Conservation (phyloP, 345 rosid genomes). For the Aquilaria yunnanensis region DNA sequence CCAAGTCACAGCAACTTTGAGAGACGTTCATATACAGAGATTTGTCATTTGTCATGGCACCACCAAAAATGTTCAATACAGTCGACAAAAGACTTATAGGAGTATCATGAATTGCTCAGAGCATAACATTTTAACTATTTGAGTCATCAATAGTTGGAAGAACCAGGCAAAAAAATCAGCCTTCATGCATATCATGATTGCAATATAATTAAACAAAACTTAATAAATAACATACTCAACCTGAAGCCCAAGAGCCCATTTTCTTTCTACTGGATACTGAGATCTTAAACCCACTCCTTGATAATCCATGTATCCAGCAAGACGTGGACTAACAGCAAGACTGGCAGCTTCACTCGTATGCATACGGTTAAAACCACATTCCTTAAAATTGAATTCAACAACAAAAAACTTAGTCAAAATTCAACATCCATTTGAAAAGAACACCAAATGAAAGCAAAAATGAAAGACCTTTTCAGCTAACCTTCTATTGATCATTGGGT, state of each 20-base stretch:
- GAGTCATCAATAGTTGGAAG: no score
- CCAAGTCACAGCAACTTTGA: no score
- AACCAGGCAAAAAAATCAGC: no score
- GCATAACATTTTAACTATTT: no score
- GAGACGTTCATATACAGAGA: no score
- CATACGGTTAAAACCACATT: constrained; percentile 55
- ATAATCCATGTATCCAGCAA: constrained; percentile 67
- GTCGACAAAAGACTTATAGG: no score
- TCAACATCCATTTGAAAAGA: background rate
- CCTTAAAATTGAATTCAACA: constrained; percentile 31
- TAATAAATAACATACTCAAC: constrained; percentile 27
- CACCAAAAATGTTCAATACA: no score
- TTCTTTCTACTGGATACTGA: constrained; percentile 56
- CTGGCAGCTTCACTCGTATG: constrained; percentile 52
- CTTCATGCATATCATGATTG: background rate
- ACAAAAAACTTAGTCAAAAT: background rate
- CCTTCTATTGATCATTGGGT: background rate
- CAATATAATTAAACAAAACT: background rate
- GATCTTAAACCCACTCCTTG: constrained; percentile 61
- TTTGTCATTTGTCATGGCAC: no score
- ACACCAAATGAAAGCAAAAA: background rate
- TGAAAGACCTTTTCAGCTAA: background rate
- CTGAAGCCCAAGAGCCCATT: constrained; percentile 98
- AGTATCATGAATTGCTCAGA: no score
- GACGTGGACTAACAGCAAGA: constrained; percentile 52